Conservation (phyloP, 805 yeast genomes). For the Zygosaccharomyces lentus region DNA sequence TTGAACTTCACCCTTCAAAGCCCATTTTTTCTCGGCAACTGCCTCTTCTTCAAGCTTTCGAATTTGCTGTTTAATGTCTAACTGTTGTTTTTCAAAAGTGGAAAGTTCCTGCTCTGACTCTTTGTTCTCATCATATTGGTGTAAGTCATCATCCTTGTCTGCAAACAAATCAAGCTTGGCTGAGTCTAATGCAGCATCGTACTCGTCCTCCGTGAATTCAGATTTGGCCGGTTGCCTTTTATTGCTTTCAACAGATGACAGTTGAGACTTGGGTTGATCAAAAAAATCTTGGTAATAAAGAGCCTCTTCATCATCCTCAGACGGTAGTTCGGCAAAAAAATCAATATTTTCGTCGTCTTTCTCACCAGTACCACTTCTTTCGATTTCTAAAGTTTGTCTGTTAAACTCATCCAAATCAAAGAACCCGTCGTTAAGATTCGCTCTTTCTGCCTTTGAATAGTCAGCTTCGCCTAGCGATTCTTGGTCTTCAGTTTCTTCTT, state of each 20-base stretch:
- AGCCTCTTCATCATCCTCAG: constrained; percentile 48
- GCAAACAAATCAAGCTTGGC: constrained; percentile 63
- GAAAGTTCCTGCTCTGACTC: constrained; percentile 44
- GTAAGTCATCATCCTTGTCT: constrained; percentile 35
- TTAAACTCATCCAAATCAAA: constrained; percentile 84
- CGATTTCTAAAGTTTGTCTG: constrained; percentile 64
- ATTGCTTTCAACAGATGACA: constrained; percentile 3
- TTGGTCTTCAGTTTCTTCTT: background rate
- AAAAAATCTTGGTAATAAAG: constrained; percentile 66
- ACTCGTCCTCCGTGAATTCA: constrained; percentile 56
- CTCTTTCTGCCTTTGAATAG: constrained; percentile 42
- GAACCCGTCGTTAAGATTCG: constrained; percentile 76
- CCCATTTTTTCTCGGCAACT: constrained; percentile 88
- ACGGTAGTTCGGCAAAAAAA: constrained; percentile 48
- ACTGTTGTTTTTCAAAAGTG: constrained; percentile 79
- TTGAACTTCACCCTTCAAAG: constrained; percentile 86
- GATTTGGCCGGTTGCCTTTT: constrained; percentile 29
- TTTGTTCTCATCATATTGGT: constrained; percentile 23
- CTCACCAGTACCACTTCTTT: constrained; percentile 41
- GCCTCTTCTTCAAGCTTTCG: constrained; percentile 77
- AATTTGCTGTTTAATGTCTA: constrained; percentile 70
- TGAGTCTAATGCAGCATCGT: constrained; percentile 53
- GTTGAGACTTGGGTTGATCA: constrained; percentile 36
- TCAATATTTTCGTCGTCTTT: constrained; percentile 48
- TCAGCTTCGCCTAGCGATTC: constrained; percentile 10